These are phyloP conservation scores for Emmonsia crescens DNA, from an alignment of 2,329 filamentous ascomycete species.

Conservation along the genomic window DNA sequence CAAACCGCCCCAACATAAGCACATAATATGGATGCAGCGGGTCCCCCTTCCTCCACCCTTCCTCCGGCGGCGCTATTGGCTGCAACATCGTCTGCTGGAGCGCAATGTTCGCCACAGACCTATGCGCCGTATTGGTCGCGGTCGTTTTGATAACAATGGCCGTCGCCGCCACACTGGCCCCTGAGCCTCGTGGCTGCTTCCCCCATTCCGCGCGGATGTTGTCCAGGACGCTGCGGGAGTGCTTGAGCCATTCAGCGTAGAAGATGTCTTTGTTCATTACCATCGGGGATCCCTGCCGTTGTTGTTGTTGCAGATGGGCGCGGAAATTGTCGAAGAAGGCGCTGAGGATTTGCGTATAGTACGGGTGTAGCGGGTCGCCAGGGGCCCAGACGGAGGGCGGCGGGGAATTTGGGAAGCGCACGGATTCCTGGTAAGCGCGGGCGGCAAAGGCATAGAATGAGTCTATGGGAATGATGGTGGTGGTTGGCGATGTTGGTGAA, in stretches of 20 bases:
- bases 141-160: conserved; percentile 9
- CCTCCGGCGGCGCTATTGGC: conserved; percentile 10
- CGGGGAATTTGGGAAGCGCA: conserved; percentile 11
- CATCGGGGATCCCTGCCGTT: not conserved
- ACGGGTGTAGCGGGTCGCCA: conserved; percentile 9
- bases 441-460: conserved; percentile 12
- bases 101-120: conserved; percentile 5
- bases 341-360: conserved; percentile 11
- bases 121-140: conserved; percentile 7
- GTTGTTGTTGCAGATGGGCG: not conserved
- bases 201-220: conserved; percentile 14
- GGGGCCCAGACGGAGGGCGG: conserved; percentile 12
- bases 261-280: conserved; percentile 3
- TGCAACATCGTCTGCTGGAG: conserved; percentile 6
- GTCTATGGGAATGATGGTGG: not conserved
- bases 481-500: not conserved
- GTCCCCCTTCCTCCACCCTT: conserved; percentile 9
- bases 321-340: conserved; percentile 9
- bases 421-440: conserved; percentile 13
- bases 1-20: conserved; percentile 13
- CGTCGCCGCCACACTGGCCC: not conserved
- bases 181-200: conserved; percentile 8
- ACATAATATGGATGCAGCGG: conserved; percentile 12
- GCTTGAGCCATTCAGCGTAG: conserved; percentile 10
- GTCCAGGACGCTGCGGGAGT: conserved; percentile 12